Percentiles rank a stretch among this genome's conserved stretches.
Evolutionary conservation across 225 moss, liverwort and hornwort genomes (phyloP).

Genomic region (Thuidium tamariscinum): DNA sequence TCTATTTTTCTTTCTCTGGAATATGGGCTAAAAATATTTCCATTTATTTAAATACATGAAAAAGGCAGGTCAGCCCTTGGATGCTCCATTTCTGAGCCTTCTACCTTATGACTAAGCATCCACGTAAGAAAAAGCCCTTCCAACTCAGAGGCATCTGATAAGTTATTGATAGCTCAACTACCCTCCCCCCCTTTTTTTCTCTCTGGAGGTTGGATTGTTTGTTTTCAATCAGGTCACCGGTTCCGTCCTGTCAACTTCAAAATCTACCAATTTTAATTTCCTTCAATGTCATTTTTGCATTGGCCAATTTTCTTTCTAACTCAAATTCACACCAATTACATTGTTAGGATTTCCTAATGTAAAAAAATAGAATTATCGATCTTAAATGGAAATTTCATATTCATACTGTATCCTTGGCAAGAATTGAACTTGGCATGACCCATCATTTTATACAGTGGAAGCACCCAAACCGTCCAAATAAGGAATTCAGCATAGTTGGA

Average conservation of each 20-base stretch:
- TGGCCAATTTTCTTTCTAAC: neutral
- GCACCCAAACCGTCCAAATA: too few relatives aligned
- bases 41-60: too few relatives aligned
- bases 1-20: too few relatives aligned
- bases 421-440: neutral
- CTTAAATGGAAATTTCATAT: neutral
- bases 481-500: too few relatives aligned
- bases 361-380: neutral
- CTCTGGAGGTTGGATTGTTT: too few relatives aligned
- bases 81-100: too few relatives aligned
- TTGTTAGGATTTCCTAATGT: neutral
- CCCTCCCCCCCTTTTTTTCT: too few relatives aligned
- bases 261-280: neutral
- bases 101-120: too few relatives aligned
- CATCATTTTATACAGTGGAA: too few relatives aligned
- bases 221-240: rapidly evolving
- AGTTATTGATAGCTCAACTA: neutral
- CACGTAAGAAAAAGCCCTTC: neutral
- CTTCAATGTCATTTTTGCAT: neutral
- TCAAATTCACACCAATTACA: rapidly evolving
- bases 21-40: too few relatives aligned
- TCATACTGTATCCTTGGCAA: neutral
- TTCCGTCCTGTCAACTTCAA: neutral
- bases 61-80: too few relatives aligned
- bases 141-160: too few relatives aligned